Conservation (phyloP, 192 early-diverging fungal species). For the Gigaspora rosea region DNA sequence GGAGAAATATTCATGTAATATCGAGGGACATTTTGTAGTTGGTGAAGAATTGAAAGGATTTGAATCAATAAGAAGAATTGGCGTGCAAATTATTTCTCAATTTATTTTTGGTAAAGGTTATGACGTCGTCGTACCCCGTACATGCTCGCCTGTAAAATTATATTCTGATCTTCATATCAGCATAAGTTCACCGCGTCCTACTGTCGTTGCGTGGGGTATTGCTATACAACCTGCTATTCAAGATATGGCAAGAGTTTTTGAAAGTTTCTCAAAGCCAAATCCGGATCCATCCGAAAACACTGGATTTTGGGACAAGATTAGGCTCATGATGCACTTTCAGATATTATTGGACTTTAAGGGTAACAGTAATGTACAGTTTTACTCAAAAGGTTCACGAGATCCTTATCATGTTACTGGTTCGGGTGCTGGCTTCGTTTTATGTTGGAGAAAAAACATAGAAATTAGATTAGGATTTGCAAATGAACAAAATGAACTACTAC, state of each 20-base stretch:
- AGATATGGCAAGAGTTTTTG: conserved; percentile 40
- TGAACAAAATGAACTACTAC: conserved; percentile 45
- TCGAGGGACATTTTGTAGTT: conserved; percentile 47
- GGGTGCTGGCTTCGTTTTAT: conserved; percentile 42
- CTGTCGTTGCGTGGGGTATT: conserved; percentile 37
- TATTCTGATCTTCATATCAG: conserved; percentile 46
- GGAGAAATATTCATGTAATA: conserved; percentile 30
- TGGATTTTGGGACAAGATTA: conserved; percentile 52
- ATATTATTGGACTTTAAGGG: conserved; percentile 41
- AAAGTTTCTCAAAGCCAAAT: conserved; percentile 43
- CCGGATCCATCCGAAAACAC: conserved; percentile 44
- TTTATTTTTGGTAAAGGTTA: conserved; percentile 16
- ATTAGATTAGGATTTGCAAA: conserved; percentile 42
- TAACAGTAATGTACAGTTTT: conserved; percentile 39
- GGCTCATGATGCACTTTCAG: conserved; percentile 45
- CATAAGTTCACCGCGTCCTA: conserved; percentile 30
- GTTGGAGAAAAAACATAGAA: conserved; percentile 41
- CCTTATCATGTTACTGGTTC: conserved; percentile 43
- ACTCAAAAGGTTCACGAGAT: conserved; percentile 44
- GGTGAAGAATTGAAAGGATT: conserved; percentile 41
- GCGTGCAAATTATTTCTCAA: conserved; percentile 23
- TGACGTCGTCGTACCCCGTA: conserved; percentile 34
- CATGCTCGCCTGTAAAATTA: conserved; percentile 43
- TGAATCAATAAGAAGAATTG: conserved; percentile 35
- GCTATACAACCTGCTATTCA: conserved; percentile 47